These are phyloP conservation scores for Moricandia arvensis DNA, from an alignment of 345 rosid species.

Conservation along the genomic window DNA sequence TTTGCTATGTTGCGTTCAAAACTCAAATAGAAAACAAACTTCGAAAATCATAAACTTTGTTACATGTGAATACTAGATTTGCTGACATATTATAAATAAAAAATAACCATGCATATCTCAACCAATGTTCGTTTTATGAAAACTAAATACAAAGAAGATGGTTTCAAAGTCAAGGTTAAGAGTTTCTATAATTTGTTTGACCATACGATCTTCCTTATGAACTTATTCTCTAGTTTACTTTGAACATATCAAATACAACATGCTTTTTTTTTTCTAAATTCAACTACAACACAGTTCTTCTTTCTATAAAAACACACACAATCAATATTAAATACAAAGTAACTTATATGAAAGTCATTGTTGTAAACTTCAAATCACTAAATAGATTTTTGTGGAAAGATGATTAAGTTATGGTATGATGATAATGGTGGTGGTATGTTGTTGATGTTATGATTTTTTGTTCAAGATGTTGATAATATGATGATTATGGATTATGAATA, in stretches of 20 bases:
- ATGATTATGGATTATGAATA: too few relatives aligned
- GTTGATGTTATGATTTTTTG: background rate
- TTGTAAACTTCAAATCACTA: background rate
- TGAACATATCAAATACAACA: background rate
- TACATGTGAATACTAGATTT: background rate
- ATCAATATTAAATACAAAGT: background rate
- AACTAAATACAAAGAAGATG: background rate
- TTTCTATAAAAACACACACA: background rate
- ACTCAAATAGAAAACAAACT: background rate
- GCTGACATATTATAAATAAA: background rate
- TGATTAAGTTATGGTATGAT: background rate
- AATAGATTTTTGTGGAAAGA: background rate
- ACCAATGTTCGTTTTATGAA: background rate
- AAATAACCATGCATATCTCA: background rate
- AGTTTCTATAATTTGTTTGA: background rate
- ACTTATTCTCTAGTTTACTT: background rate
- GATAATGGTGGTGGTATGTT: background rate
- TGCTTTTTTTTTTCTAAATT: background rate
- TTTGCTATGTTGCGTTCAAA: background rate
- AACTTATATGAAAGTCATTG: background rate
- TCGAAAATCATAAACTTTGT: background rate
- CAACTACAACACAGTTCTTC: background rate
- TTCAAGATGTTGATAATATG: background rate
- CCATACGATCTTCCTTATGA: background rate
- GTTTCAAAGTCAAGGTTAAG: background rate